Evolutionary conservation across 257 asterid genomes (phyloP).

Genomic region (Solanum chilense): DNA sequence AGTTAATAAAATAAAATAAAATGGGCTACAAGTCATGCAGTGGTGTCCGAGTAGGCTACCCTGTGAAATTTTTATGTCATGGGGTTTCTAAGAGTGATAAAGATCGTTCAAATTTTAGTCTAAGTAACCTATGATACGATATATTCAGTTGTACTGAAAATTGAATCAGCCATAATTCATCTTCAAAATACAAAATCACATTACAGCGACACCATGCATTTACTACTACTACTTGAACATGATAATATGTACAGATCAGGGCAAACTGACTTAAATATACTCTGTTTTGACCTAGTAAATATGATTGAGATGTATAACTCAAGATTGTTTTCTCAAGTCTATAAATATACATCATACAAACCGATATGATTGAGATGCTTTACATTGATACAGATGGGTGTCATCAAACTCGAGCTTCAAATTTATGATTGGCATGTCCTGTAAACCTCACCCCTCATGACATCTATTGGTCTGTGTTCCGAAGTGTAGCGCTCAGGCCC

Average conservation of each 20-base stretch:
- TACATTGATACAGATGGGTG: neutral
- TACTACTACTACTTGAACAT: neutral
- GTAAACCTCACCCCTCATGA: slow-evolving; percentile 84
- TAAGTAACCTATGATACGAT: neutral
- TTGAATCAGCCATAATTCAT: neutral
- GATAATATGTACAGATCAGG: neutral
- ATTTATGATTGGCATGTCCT: slow-evolving; percentile 56
- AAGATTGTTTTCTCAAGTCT: neutral
- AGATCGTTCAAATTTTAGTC: neutral
- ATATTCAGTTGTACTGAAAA: neutral
- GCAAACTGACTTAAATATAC: neutral
- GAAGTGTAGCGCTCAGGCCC: slow-evolving; percentile 87
- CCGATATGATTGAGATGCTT: neutral
- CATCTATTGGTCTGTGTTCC: slow-evolving; percentile 78
- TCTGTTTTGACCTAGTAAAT: neutral
- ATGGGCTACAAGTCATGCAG: neutral
- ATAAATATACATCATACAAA: neutral
- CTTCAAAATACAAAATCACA: neutral
- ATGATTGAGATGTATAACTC: neutral
- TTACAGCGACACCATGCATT: neutral
- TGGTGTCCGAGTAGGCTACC: neutral
- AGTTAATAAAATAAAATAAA: neutral
- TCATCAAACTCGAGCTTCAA: neutral
- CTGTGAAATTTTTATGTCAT: neutral
- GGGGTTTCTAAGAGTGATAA: neutral